Evolutionary conservation across 179 eudicot genomes (phyloP).

Genomic region (Silene noctiflora): DNA sequence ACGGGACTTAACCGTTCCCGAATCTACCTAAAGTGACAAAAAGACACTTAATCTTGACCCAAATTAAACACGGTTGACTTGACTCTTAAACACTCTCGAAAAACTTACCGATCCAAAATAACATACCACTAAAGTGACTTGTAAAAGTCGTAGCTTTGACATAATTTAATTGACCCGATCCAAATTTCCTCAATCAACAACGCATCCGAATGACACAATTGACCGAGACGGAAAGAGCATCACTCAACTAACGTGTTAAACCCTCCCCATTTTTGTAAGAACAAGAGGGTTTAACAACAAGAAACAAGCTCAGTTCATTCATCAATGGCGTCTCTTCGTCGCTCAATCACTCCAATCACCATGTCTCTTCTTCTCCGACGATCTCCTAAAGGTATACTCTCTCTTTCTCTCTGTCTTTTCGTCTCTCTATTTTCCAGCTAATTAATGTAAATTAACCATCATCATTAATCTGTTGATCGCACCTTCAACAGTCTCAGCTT

Average conservation of each 20-base stretch:
- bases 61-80: too few relatives aligned
- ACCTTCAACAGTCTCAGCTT: conserved; percentile 18
- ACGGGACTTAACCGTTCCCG: too few relatives aligned
- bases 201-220: too few relatives aligned
- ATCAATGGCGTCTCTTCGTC: conserved; percentile 7
- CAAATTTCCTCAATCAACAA: too few relatives aligned
- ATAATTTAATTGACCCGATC: too few relatives aligned
- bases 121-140: too few relatives aligned
- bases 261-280: not conserved
- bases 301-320: not conserved
- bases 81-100: too few relatives aligned
- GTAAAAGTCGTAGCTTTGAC: too few relatives aligned
- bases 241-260: too few relatives aligned
- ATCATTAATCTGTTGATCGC: not conserved
- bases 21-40: too few relatives aligned
- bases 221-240: not conserved
- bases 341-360: conserved; percentile 4
- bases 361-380: not conserved
- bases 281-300: not conserved
- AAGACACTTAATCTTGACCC: too few relatives aligned
- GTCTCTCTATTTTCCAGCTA: not conserved
- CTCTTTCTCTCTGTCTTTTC: not conserved
- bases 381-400: not conserved
- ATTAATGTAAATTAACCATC: not conserved
- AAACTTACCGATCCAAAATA: too few relatives aligned